A percentile compares a stretch with the other conserved stretches of the same genome.
These are phyloP conservation scores for Phoenix dactylifera DNA, from an alignment of 176 grass and related monocot genomes.

Conservation along the genomic window DNA sequence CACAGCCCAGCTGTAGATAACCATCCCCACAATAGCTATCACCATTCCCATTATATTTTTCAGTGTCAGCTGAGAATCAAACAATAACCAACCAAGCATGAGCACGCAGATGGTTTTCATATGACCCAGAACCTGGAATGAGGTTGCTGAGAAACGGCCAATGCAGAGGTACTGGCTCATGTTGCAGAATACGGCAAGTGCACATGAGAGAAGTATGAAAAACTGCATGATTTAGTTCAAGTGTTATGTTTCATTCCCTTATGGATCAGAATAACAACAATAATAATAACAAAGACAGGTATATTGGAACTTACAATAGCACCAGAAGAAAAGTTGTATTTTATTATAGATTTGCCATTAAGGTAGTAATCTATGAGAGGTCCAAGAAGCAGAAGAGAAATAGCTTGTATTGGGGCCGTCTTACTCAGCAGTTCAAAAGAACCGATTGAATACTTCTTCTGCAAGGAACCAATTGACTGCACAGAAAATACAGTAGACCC, in stretches of 20 bases:
- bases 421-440: slow-evolving; percentile 19
- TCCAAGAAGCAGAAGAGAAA: slow-evolving; percentile 8
- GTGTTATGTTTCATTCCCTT: too few relatives aligned
- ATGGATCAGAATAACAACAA: too few relatives aligned
- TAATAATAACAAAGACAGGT: background rate
- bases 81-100: slow-evolving; percentile 7
- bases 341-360: slow-evolving; percentile 2
- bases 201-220: too few relatives aligned
- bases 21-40: background rate
- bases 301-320: slow-evolving; percentile 6
- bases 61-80: slow-evolving; percentile 9
- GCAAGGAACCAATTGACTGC: slow-evolving; percentile 13
- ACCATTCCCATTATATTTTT: slow-evolving; percentile 12
- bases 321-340: slow-evolving; percentile 5
- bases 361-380: slow-evolving; percentile 8
- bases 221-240: too few relatives aligned
- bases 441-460: slow-evolving; percentile 15
- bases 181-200: too few relatives aligned
- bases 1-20: slow-evolving; percentile 11
- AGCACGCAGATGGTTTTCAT: slow-evolving; percentile 9
- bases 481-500: background rate
- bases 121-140: slow-evolving; percentile 11
- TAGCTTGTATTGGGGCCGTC: slow-evolving; percentile 12
- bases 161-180: too few relatives aligned
- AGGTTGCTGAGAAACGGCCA: slow-evolving; percentile 10